A percentile compares a stretch with the other conserved stretches of the same genome.
phyloP scores from a whole-genome alignment of 2,329 filamentous ascomycete genomes.

The Paradendryphiella salina region DNA sequence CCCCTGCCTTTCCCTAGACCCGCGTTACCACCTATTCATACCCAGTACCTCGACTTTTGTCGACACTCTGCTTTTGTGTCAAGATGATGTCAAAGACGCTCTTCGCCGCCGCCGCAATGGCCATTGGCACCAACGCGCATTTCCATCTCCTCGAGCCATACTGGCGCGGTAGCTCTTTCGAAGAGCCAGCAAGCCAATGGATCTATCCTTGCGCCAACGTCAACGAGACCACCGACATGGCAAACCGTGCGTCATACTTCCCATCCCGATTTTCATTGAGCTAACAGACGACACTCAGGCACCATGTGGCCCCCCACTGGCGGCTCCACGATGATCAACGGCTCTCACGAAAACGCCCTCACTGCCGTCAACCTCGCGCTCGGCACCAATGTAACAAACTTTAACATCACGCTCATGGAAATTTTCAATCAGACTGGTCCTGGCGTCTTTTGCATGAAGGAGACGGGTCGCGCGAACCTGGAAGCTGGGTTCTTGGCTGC shows the following conservation, averaged over 20 bases:
- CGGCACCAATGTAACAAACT: slow-evolving; percentile 47
- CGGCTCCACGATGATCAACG: slow-evolving; percentile 49
- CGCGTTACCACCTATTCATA: neutral
- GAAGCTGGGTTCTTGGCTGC: slow-evolving; percentile 31
- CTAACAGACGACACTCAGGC: neutral
- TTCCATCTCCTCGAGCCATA: slow-evolving; percentile 49
- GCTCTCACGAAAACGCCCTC: slow-evolving; percentile 50
- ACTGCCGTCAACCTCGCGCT: slow-evolving; percentile 55
- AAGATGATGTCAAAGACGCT: slow-evolving; percentile 30
- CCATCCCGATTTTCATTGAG: no score
- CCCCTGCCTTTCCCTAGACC: neutral
- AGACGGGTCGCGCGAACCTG: slow-evolving; percentile 35
- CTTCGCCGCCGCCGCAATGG: slow-evolving; percentile 28
- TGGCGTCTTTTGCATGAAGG: slow-evolving; percentile 53
- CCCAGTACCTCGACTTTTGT: neutral
- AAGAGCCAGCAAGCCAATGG: slow-evolving; percentile 44
- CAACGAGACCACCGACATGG: slow-evolving; percentile 42
- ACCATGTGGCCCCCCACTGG: slow-evolving; percentile 52
- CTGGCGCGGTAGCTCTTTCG: slow-evolving; percentile 51
- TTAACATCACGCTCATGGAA: slow-evolving; percentile 52
- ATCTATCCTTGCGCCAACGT: slow-evolving; percentile 50
- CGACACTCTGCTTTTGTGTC: neutral
- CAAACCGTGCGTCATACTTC: slow-evolving; percentile 45
- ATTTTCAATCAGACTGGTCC: slow-evolving; percentile 55
- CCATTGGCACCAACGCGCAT: slow-evolving; percentile 47